Evolutionary conservation across 164 flowering plant genomes (phyloP), one percentile per base, ranked within the genome.

Genomic region (Sedum album): DNA sequence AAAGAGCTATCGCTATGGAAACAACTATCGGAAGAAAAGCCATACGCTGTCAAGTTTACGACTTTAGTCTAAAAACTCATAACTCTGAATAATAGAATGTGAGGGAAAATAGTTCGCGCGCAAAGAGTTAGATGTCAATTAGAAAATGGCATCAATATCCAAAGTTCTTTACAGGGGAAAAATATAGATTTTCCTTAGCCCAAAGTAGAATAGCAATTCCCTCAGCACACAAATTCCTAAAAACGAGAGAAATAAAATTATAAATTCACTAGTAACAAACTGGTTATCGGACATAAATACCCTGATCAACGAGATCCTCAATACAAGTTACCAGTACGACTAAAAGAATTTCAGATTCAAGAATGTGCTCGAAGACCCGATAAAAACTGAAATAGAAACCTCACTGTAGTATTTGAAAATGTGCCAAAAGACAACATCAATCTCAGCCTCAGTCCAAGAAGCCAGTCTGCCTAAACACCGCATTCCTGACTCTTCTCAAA

Each of bases 401-500:
- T n/a, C n/a, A n/a, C n/a, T n/a, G n/a, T n/a, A n/a, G n/a, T n/a
- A 18, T 6, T 38, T 18, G 20, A 48, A 48, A 48, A 9, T 8
- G 13, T 42, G 21, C 1, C 5, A 18, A 48, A 5, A 48, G 18
- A 11, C 21, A 48, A 48, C 53, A 3, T 17, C 53, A 17, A 42
- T 17, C 11, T 9, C 53, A 3, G 21, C 23, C 3, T 82, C 77
- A 89, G 75, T 86, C 89, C 53, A 86, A 79, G 76, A 90, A n/a
- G n/a, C n/a, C n/a, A n/a, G n/a, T n/a, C n/a, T n/a, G n/a, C n/a
- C n/a, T n/a, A n/a, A n/a, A n/a, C n/a, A n/a, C n/a, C n/a, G n/a
- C n/a, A n/a, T n/a, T n/a, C n/a, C n/a, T n/a, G n/a, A n/a, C n/a
- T n/a, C n/a, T n/a, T n/a, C n/a, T n/a, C n/a, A n/a, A n/a, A n/a